Evolutionary conservation across 2,329 filamentous ascomycete species (phyloP).

Genomic region (Epichloe glyceriae): DNA sequence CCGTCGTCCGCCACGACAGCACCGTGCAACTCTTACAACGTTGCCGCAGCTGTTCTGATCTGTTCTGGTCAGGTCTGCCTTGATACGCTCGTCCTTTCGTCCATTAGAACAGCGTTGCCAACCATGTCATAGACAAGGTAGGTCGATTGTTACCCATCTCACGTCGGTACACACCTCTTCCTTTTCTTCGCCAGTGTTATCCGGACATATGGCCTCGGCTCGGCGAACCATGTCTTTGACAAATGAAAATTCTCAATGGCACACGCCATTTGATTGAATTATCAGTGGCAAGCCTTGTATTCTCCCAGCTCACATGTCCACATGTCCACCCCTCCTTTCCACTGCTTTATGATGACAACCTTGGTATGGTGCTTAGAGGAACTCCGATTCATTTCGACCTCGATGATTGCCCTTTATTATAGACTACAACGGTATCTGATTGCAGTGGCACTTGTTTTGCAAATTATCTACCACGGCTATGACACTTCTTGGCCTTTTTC

Average conservation of each 20-base stretch:
- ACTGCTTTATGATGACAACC: conserved; percentile 46
- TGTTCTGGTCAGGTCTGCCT: neutral
- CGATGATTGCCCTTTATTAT: conserved; percentile 51
- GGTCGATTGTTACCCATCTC: conserved; percentile 3
- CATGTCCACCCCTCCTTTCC: neutral
- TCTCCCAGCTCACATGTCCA: neutral
- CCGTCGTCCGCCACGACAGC: neutral
- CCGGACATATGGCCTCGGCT: neutral
- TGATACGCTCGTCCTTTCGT: neutral
- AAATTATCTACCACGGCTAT: neutral
- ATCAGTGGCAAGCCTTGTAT: neutral
- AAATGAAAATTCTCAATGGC: neutral
- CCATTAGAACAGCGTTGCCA: conserved; percentile 8
- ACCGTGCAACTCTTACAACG: neutral
- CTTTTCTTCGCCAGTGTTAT: neutral
- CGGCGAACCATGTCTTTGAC: neutral
- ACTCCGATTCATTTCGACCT: conserved; percentile 41
- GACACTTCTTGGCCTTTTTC: neutral
- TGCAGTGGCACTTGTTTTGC: conserved; percentile 21
- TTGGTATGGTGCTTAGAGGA: conserved; percentile 43
- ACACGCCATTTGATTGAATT: neutral
- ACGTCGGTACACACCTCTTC: neutral
- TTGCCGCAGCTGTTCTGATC: no score
- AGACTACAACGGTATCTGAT: conserved; percentile 99
- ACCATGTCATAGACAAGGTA: conserved; percentile 21